Base-by-base conservation (phyloP, 176 grass and related monocot species). In the Juncus effusus region DNA sequence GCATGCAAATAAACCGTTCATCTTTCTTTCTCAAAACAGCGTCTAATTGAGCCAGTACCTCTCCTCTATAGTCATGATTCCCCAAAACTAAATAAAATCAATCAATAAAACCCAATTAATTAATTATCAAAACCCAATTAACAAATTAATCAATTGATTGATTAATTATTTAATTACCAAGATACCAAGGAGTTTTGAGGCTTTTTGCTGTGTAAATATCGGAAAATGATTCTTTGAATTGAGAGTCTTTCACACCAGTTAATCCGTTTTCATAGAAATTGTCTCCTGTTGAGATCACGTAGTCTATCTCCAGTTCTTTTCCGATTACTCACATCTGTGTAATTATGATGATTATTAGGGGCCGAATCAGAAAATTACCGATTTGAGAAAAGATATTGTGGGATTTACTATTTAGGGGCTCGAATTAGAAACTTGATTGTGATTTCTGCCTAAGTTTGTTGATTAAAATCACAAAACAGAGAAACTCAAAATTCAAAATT, bases 31-130 rank as follows among this genome's bases (percentile, higher is more conserved):
- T 52, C 39, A 96, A 14, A 28, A 77, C 64, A 4, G 84, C 82
- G 63, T 61, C 76, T 47, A 96, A 64, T 59, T 91, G 87, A 3
- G 87, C 92, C n/a, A 83, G 3, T 3, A 65, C 87, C 40, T 96
- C 42, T 6, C 92, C 79, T 72, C 79, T 81, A 50, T 88, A 96
- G 77, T 96, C 87, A 81, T 96, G 87, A 38, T 91, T 96, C 36
- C 92, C 92, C 11, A 96, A 67, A 70, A 96, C 92, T 96, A 74
- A 6, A 69, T 8, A 44, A 5, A 47, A 11, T 42, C 14, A 10
- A 12, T 1, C 58, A 2, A 60, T 16, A 4, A 61, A 16, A n/a
- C 3, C 2, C 55, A n/a, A 57, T 8, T 13, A 52, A n/a, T 1
- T 4, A 8, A 5, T 0, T 10, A 28, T 28, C 19, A 28, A 28